These are phyloP conservation scores for Hemisphaericaspora xylofermentans DNA, from an alignment of 1,139 yeast species.

Conservation along the genomic window DNA sequence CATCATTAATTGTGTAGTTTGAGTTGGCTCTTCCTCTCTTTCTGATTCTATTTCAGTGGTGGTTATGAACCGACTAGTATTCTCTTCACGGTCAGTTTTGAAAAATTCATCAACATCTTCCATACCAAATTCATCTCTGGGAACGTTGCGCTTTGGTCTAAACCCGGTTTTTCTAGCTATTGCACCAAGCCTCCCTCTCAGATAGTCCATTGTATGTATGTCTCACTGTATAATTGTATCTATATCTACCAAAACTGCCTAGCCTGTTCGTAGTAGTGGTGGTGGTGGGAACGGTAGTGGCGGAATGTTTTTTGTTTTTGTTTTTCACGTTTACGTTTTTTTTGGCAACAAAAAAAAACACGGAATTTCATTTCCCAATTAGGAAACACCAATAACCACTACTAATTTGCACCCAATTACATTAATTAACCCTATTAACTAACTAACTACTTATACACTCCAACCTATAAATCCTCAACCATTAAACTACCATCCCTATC, in stretches of 20 bases:
- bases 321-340: background rate
- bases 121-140: constrained; percentile 68
- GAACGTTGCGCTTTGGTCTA: constrained; percentile 48
- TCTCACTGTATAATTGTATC: too few species aligned
- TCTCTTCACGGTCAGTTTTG: constrained; percentile 22
- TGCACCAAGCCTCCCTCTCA: constrained; percentile 53
- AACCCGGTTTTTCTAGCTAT: constrained; percentile 63
- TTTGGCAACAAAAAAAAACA: background rate
- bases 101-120: constrained; percentile 81
- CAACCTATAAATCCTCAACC: constrained; percentile 1
- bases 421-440: background rate
- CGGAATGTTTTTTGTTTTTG: background rate
- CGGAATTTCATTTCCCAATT: background rate
- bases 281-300: too few species aligned
- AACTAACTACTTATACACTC: background rate
- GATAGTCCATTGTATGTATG: constrained; percentile 39
- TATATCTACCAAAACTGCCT: too few species aligned
- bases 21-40: background rate
- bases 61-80: background rate
- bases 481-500: background rate
- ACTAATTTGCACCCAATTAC: background rate
- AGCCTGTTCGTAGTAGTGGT: too few species aligned
- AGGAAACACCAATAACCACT: background rate
- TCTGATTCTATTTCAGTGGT: background rate
- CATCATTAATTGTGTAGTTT: background rate